Evolutionary conservation across 768 basidiomycete genomes (phyloP).

Genomic region (Tricholoma sp.): DNA sequence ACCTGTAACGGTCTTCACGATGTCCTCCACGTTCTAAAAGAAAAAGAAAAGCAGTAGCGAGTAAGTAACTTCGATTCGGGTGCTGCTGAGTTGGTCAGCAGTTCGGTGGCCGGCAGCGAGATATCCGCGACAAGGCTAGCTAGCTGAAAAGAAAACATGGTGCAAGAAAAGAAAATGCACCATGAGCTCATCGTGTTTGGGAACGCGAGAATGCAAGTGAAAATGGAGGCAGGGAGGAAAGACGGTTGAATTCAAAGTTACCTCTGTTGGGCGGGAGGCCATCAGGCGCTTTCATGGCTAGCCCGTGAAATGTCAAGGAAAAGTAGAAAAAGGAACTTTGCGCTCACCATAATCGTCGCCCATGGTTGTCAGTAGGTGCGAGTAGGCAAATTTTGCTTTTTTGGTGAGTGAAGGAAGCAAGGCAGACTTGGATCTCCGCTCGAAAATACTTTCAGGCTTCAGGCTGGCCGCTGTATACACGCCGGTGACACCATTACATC

Average conservation of each 20-base stretch:
- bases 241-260: constrained; percentile 15
- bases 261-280: constrained; percentile 15
- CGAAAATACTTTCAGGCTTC: background rate
- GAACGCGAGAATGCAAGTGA: constrained; percentile 23
- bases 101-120: constrained; percentile 33
- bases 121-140: constrained; percentile 42
- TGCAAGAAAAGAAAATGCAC: constrained; percentile 52
- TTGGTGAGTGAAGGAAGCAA: constrained; percentile 13
- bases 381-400: constrained; percentile 13
- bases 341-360: constrained; percentile 57
- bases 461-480: background rate
- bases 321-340: constrained; percentile 15
- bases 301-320: constrained; percentile 17
- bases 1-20: constrained; percentile 65
- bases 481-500: background rate
- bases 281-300: constrained; percentile 13
- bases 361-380: constrained; percentile 27
- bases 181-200: constrained; percentile 56
- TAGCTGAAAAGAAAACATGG: constrained; percentile 63
- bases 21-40: constrained; percentile 50
- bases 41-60: constrained; percentile 38
- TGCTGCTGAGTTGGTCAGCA: constrained; percentile 33
- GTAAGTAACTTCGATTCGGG: constrained; percentile 44
- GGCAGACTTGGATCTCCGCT: constrained; percentile 35
- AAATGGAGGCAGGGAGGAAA: constrained; percentile 7